Evolutionary conservation across 768 basidiomycete genomes (phyloP), one percentile per base, ranked within the genome.

Genomic region (Mycena haematopus): DNA sequence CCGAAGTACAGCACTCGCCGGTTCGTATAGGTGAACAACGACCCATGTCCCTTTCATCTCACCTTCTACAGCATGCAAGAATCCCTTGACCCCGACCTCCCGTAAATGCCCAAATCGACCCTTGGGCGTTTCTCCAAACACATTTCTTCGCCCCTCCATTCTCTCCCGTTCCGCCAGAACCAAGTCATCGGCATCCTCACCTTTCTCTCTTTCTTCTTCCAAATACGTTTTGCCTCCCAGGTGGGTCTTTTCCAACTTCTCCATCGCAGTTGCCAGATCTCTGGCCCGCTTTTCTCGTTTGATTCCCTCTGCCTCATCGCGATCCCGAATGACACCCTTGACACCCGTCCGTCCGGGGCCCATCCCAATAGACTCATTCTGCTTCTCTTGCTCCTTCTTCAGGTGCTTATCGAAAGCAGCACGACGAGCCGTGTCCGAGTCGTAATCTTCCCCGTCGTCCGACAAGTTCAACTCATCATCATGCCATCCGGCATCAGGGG

Each of bases 341-440:
- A 94, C 93, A 22, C 93, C 93, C 6, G 93, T 95, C 27, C 93
- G 81, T 5, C 92, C 92, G 11, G 90, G 90, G 4, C 89, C 91
- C 89, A 93, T 90, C 10, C 93, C 91, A 52, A 93, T 92, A 14
- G 88, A 87, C 57, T 89, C 85, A 51, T 78, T 71, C 62, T 76
- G 74, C 9, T 69, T 65, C 35, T 70, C 65, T 58, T 74, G 72
- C 33, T 73, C 72, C 62, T 74, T 75, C 62, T 74, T 75, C 35
- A 75, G 60, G 2, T 74, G 73, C 33, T 72, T 71, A 60, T 74
- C 75, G 49, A 75, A 66, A 1, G 74, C 60, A 68, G 77, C 73
- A 56, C 80, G 69, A 49, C 75, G 77, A 60, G 74, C 77, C 15
- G 72, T 74, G 57, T 81, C 79, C 21, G 78, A 76, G 65, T 84